Conservation (phyloP, 371 early-diverging fungal genomes). For the Mortierella sp. region DNA sequence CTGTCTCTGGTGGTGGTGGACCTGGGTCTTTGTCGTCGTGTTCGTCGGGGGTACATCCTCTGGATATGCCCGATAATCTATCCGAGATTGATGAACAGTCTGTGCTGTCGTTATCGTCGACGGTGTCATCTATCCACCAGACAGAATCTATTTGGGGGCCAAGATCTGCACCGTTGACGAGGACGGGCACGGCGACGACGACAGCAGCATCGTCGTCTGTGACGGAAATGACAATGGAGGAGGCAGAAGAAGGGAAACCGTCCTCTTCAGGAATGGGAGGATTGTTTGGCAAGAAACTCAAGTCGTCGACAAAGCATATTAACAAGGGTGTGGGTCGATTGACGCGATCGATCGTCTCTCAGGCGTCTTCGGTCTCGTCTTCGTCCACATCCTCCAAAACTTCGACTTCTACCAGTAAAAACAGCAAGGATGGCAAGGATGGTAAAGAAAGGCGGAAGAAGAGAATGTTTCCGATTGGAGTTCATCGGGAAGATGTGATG, state of each 20-base stretch:
- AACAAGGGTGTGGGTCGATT: not conserved
- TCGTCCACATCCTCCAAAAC: too few relatives aligned
- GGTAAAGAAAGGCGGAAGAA: constrained; percentile 6
- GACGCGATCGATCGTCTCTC: too few relatives aligned
- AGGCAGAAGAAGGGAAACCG: not conserved
- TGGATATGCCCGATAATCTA: constrained; percentile 6
- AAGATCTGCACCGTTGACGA: not conserved
- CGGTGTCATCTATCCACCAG: not conserved
- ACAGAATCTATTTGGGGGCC: not conserved
- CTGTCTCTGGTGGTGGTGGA: constrained; percentile 48
- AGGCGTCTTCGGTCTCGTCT: too few relatives aligned
- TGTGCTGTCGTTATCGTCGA: not conserved
- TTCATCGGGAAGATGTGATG: constrained; percentile 45
- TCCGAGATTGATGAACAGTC: too few relatives aligned
- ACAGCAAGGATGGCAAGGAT: too few relatives aligned
- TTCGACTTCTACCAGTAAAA: too few relatives aligned
- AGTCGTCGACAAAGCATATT: constrained; percentile 13
- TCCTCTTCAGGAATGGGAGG: constrained; percentile 11
- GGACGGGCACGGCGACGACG: not conserved
- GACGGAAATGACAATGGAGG: not conserved
- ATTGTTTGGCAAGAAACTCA: constrained; percentile 41
- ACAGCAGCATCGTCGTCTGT: not conserved
- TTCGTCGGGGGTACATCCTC: constrained; percentile 6
- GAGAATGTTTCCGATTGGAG: constrained; percentile 32
- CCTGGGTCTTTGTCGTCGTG: constrained; percentile 32